Base-by-base conservation (phyloP, 2,329 filamentous ascomycete genomes). In the Myriangium duriaei region DNA sequence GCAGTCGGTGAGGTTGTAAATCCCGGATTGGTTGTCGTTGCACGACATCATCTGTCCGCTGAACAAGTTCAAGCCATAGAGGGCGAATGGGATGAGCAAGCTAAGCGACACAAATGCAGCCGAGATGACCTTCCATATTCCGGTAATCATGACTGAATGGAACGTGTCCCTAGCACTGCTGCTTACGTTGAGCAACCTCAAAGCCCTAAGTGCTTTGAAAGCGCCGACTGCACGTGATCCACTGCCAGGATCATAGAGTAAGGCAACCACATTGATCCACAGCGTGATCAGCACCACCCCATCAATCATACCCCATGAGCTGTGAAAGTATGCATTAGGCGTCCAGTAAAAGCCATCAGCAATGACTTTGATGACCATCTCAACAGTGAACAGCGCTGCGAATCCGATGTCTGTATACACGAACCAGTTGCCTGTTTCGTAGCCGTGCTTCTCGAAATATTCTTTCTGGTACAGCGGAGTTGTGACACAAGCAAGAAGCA, bases 311-410 rank as follows among this genome's bases (percentile, higher is more conserved):
- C 91, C 92, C 91, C 91, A 98, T 0, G 87, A 88, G 53, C 88
- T 88, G 50, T 91, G 79, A 56, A 95, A 85, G 55, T 94, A 98
- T 2, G 92, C 92, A 59, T 98, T 95, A 0, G 91, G 91, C 0
- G 91, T 95, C 75, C 84, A 96, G 56, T 95, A 81, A 50, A 94
- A 81, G 5, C 91, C 91, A 61, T 98, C 91, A 0, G 91, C 91
- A 50, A 98, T 76, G 39, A 93, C 78, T 58, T 98, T 98, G 62
- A 98, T 87, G 4, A 77, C 52, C 1, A 87, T 85, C 59, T 98
- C 91, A 5, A 83, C 54, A 0, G 81, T 81, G 61, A 98, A 98
- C 11, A 98, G 61, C 2, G 81, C 59, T 2, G 88, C 86, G 55
- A 98, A 98, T 5, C 82, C 79, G 59, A 92, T 69, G 57, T 98